phyloP scores from a whole-genome alignment of 495 filamentous ascomycete genomes.

The Usnea hakonensis region DNA sequence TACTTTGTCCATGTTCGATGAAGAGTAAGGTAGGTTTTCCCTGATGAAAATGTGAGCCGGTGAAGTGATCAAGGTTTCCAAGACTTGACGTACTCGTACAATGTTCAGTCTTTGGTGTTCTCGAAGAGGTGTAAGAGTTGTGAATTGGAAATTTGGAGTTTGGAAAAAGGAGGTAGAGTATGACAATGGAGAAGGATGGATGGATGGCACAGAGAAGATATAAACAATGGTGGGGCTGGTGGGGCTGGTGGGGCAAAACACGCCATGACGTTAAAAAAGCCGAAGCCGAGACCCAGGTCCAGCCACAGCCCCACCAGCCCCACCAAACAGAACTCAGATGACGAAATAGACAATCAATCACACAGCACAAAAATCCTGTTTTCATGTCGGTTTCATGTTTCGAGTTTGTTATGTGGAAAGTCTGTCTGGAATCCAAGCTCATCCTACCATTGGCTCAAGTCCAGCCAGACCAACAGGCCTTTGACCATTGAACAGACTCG shows the following conservation, averaged over 20 bases:
- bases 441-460: too few species aligned
- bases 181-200: neutral
- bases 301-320: too few species aligned
- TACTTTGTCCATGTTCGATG: conserved; percentile 1
- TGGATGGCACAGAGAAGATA: neutral
- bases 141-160: neutral
- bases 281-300: neutral
- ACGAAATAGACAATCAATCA: neutral
- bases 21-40: neutral
- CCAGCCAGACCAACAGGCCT: too few species aligned
- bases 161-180: neutral
- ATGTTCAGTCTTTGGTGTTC: neutral
- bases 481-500: too few species aligned
- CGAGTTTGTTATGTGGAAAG: neutral
- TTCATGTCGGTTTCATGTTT: neutral
- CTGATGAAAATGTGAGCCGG: neutral
- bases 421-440: too few species aligned
- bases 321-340: neutral
- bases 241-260: neutral
- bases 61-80: neutral
- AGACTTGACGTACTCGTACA: neutral
- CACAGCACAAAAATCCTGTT: neutral
- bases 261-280: neutral
- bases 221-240: neutral
- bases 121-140: neutral